phyloP scores from a whole-genome alignment of 2,329 filamentous ascomycete genomes.

The Xylariaceae sp. region DNA sequence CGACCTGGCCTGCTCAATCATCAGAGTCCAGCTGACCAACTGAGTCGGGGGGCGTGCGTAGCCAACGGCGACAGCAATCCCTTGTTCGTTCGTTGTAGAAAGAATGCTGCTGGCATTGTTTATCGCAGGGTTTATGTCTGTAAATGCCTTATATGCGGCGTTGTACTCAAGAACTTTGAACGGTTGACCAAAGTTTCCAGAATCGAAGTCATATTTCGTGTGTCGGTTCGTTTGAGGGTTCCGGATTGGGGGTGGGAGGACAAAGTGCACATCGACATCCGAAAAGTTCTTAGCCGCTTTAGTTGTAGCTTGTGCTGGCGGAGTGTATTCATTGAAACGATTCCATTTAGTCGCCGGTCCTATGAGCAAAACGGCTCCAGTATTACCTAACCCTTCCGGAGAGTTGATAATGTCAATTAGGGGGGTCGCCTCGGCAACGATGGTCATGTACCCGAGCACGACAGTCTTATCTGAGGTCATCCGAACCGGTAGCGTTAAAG shows the following conservation, averaged over 20 bases:
- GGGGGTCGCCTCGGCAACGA: conserved; percentile 63
- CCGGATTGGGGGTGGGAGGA: conserved; percentile 50
- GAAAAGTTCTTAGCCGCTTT: conserved; percentile 35
- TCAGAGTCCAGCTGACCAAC: conserved; percentile 74
- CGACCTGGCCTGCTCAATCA: conserved; percentile 67
- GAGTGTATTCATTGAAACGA: conserved; percentile 45
- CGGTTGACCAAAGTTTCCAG: conserved; percentile 39
- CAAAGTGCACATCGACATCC: conserved; percentile 48
- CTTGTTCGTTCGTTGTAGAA: conserved; percentile 67
- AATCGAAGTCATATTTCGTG: conserved; percentile 35
- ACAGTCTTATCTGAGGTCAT: conserved; percentile 56
- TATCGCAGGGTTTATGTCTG: conserved; percentile 40
- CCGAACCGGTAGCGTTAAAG: conserved; percentile 73
- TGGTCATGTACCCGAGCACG: conserved; percentile 77
- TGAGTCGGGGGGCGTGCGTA: conserved; percentile 63
- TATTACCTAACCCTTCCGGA: conserved; percentile 63
- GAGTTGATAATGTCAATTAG: conserved; percentile 58
- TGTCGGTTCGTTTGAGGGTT: conserved; percentile 44
- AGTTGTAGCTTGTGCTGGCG: conserved; percentile 44
- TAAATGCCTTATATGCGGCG: conserved; percentile 56
- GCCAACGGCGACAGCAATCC: conserved; percentile 66
- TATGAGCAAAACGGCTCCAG: conserved; percentile 64
- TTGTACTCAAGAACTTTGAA: conserved; percentile 60
- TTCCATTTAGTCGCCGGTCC: conserved; percentile 64
- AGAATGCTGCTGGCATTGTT: conserved; percentile 67